A percentile compares a stretch with the other conserved stretches of the same genome.
These are phyloP conservation scores for Tillandsia leiboldiana DNA, from an alignment of 176 grass and related monocot species.

Conservation along the genomic window DNA sequence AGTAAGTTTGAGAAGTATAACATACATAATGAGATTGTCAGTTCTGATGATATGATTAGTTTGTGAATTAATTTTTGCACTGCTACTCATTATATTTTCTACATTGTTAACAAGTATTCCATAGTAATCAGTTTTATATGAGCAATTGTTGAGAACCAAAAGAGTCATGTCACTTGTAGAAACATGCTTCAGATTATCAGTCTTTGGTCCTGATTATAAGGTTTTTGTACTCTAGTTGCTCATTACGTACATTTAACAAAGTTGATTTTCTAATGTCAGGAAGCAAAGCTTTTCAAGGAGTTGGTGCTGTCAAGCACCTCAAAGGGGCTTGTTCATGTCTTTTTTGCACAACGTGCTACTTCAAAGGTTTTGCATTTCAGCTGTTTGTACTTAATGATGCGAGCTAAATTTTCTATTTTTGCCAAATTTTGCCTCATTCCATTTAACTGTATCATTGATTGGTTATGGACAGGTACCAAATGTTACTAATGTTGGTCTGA, in stretches of 20 bases:
- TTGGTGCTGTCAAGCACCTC: slow-evolving; percentile 62
- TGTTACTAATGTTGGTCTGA: slow-evolving; percentile 84
- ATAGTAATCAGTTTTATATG: background rate
- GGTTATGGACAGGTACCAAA: slow-evolving; percentile 60
- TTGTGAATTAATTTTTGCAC: too few relatives aligned
- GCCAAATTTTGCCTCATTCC: background rate
- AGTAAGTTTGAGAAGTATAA: too few relatives aligned
- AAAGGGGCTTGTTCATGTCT: slow-evolving; percentile 80
- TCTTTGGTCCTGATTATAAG: background rate
- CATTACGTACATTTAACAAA: background rate
- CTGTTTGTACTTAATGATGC: too few relatives aligned
- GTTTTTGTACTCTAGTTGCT: background rate
- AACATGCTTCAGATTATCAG: background rate
- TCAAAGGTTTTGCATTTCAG: slow-evolving; percentile 41
- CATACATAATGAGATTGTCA: too few relatives aligned
- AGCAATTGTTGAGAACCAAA: background rate
- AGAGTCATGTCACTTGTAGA: background rate
- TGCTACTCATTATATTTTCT: too few relatives aligned
- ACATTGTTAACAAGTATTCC: too few relatives aligned
- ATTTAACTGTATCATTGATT: slow-evolving; percentile 21
- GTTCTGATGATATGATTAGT: too few relatives aligned
- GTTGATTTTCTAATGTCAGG: slow-evolving; percentile 41
- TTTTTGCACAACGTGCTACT: slow-evolving; percentile 80
- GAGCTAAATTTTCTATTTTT: background rate
- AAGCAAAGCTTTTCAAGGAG: slow-evolving; percentile 79